phyloP scores from a whole-genome alignment of 2,329 filamentous ascomycete species.

The Fusarium sp. region DNA sequence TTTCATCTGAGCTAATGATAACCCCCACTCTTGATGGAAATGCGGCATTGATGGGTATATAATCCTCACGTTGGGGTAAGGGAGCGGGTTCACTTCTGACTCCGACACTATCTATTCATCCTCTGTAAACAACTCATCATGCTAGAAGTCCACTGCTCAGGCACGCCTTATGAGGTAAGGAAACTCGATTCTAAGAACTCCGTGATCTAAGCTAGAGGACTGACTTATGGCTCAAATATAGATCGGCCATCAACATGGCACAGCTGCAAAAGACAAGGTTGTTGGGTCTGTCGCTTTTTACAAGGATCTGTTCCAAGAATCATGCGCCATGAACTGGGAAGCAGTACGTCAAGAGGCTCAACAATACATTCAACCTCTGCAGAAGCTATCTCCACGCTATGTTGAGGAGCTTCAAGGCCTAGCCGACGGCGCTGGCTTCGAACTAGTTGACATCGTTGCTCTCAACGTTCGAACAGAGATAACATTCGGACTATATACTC shows the following conservation, averaged over 20 bases:
- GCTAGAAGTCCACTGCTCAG: conserved; percentile 22
- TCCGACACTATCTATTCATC: neutral
- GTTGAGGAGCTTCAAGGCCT: conserved; percentile 59
- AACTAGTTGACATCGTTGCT: conserved; percentile 62
- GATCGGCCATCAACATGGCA: conserved; percentile 33
- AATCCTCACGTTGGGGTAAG: conserved; percentile 7
- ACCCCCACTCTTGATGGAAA: neutral
- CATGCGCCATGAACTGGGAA: conserved; percentile 31
- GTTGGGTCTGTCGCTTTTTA: conserved; percentile 31
- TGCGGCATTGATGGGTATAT: neutral
- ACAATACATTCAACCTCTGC: conserved; percentile 18
- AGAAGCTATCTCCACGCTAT: conserved; percentile 6
- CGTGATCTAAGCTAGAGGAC: fast-evolving
- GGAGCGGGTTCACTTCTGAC: neutral
- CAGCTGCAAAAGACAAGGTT: conserved; percentile 11
- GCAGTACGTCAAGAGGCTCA: conserved; percentile 18
- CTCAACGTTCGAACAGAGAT: conserved; percentile 55
- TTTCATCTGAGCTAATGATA: neutral
- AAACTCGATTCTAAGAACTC: fast-evolving
- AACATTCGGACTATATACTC: conserved; percentile 59
- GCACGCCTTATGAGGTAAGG: conserved; percentile 19
- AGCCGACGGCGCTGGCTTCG: conserved; percentile 57
- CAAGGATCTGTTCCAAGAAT: conserved; percentile 11
- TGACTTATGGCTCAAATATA: neutral
- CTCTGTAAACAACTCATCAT: neutral